A percentile compares a stretch with the other conserved stretches of the same genome.
Evolutionary conservation across 2,329 filamentous ascomycete species (phyloP).

Genomic region (Ampelomyces quisqualis): DNA sequence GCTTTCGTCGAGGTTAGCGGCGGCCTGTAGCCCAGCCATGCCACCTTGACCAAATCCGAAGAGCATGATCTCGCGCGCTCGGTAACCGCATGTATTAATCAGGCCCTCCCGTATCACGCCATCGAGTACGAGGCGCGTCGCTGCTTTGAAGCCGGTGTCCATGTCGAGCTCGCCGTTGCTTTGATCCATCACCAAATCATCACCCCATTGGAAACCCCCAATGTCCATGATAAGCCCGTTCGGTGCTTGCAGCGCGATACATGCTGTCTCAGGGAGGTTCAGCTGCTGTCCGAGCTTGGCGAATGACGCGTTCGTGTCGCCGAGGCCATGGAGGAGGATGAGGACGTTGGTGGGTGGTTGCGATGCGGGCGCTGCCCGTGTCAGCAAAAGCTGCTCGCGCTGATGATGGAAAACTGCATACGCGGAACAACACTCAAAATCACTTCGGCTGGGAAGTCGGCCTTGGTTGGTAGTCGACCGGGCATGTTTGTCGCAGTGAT

Average conservation of each 20-base stretch:
- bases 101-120: constrained; percentile 50
- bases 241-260: constrained; percentile 72
- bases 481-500: constrained; percentile 35
- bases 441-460: constrained; percentile 47
- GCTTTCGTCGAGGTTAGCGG: constrained; percentile 36
- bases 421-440: constrained; percentile 48
- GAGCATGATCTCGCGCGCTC: constrained; percentile 52
- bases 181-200: constrained; percentile 59
- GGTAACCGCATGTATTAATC: constrained; percentile 53
- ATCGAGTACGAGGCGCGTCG: constrained; percentile 47
- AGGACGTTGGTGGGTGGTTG: constrained; percentile 72
- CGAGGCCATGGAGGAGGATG: constrained; percentile 80
- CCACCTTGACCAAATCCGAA: constrained; percentile 61
- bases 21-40: constrained; percentile 54
- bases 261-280: constrained; percentile 73
- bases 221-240: constrained; percentile 68
- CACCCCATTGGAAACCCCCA: constrained; percentile 64
- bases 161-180: constrained; percentile 54
- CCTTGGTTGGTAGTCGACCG: constrained; percentile 46
- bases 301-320: constrained; percentile 72
- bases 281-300: constrained; percentile 67
- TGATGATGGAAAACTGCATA: constrained; percentile 40
- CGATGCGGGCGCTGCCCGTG: constrained; percentile 37
- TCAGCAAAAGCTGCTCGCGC: constrained; percentile 19
- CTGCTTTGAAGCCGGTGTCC: constrained; percentile 54